Conservation (phyloP, 192 early-diverging fungal species). For the Backusella australiensis region DNA sequence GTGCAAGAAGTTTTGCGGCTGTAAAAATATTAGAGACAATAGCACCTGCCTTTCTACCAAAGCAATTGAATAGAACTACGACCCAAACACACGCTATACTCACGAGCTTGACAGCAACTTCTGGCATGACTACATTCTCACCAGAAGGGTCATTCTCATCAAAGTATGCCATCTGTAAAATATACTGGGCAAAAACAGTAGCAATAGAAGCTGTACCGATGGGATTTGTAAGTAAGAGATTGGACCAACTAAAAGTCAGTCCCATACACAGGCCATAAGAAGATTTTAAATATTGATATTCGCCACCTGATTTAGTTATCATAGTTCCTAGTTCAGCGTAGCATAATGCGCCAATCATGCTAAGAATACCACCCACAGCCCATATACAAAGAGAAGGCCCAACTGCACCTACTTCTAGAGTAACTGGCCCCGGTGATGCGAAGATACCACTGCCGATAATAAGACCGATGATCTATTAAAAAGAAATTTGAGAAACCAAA, state of each 20-base stretch:
- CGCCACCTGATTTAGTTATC: constrained; percentile 80
- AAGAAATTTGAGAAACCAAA: neutral
- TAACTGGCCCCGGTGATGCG: constrained; percentile 73
- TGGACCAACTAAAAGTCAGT: constrained; percentile 56
- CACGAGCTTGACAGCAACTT: constrained; percentile 24
- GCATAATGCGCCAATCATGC: constrained; percentile 76
- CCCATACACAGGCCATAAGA: constrained; percentile 57
- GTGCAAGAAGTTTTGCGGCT: constrained; percentile 63
- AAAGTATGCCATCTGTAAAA: constrained; percentile 52
- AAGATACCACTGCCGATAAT: constrained; percentile 83
- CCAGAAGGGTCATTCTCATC: neutral
- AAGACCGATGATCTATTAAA: constrained; percentile 56
- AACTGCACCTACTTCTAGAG: constrained; percentile 57
- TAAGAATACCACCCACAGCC: constrained; percentile 66
- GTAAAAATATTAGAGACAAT: constrained; percentile 70
- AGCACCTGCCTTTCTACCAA: constrained; percentile 41
- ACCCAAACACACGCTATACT: constrained; percentile 32
- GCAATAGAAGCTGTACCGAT: constrained; percentile 50
- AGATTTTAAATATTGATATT: constrained; percentile 76
- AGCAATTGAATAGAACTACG: constrained; percentile 39
- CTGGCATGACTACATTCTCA: constrained; percentile 1
- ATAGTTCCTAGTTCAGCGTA: constrained; percentile 90
- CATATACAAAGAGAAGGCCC: constrained; percentile 69
- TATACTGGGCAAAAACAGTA: constrained; percentile 71
- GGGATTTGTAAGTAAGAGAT: constrained; percentile 48